Evolutionary conservation across 768 basidiomycete species (phyloP), one percentile per base, ranked within the genome.

Genomic region (Pisolithus sp.): DNA sequence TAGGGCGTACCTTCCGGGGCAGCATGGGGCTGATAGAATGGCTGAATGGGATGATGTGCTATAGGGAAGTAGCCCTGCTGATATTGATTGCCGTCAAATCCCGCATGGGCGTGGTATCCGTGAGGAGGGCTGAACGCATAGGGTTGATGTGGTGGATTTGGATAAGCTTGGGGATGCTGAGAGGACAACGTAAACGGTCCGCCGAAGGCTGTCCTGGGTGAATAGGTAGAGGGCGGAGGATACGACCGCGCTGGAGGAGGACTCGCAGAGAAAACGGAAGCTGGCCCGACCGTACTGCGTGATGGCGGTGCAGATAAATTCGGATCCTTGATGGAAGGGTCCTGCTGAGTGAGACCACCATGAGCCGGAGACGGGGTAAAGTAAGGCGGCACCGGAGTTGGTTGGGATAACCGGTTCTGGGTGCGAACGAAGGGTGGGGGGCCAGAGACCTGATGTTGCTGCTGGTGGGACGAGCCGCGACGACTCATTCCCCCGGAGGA

Each of bases 141-240:
- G 3, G 54, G 51, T 24, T 59, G 63, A 26, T 53, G 76, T 5
- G 60, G 62, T 54, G 75, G 62, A 30, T 52, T 68, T 50, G 51
- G 52, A 41, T 52, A 52, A 6, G 23, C 43, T 49, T 69, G 57
- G 10, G 69, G 65, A 21, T 71, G 69, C 58, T 73, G 76, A 3
- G 71, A 54, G 57, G 77, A 66, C 64, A 77, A 68, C 59, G 71
- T 63, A 68, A 81, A 81, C 65, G 72, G 77, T 50, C 73, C 72
- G 24, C 69, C 60, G 53, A 73, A 76, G 58, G 59, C 60, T 24
- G 60, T 41, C 20, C 59, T 67, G 30, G 72, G 73, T 54, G 62
- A 59, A 54, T 73, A 74, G 5, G 60, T 55, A 18, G 64, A 52
- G 10, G 66, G 50, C 8, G 66, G 49, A 7, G 67, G 39, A 49